A percentile compares a stretch with the other conserved stretches of the same genome.
Evolutionary conservation across 176 grass and related monocot genomes (phyloP).

Genomic region (Cymbopogon citratus): DNA sequence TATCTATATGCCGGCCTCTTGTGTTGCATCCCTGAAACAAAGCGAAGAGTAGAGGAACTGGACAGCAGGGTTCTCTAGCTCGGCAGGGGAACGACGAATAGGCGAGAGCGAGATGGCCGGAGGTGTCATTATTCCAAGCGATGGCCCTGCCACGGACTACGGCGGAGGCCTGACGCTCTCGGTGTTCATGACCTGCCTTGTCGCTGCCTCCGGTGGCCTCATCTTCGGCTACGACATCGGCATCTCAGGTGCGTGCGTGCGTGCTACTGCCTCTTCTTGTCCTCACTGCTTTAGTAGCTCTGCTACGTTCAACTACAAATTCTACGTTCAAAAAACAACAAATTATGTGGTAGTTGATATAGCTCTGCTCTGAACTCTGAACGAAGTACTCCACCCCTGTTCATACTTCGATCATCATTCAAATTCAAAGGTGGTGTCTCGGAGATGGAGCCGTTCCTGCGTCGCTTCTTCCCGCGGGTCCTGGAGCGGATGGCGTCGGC

Average conservation of each 20-base stretch:
- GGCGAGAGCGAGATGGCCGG: constrained; percentile 38
- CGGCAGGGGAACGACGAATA: background rate
- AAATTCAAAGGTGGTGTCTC: constrained; percentile 47
- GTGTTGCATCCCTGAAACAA: background rate
- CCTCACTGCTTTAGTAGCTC: too few species aligned
- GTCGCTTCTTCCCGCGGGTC: constrained; percentile 57
- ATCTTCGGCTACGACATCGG: constrained; percentile 94
- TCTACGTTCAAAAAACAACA: too few species aligned
- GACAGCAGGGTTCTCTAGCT: background rate
- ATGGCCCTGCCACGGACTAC: constrained; percentile 28
- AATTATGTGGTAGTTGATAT: too few species aligned
- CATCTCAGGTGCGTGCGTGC: constrained; percentile 59
- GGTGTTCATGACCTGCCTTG: constrained; percentile 62
- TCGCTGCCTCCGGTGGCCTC: constrained; percentile 81
- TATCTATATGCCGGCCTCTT: too few species aligned
- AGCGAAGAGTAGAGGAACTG: background rate
- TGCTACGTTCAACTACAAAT: too few species aligned
- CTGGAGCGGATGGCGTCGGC: constrained; percentile 37
- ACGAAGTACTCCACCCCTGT: too few species aligned
- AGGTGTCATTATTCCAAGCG: constrained; percentile 10
- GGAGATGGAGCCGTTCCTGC: constrained; percentile 68
- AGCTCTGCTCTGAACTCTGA: too few species aligned
- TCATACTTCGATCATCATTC: background rate
- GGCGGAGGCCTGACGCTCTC: constrained; percentile 53
- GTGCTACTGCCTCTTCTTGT: background rate